phyloP scores from a whole-genome alignment of 2,329 filamentous ascomycete genomes.

The Fusarium virguliforme region DNA sequence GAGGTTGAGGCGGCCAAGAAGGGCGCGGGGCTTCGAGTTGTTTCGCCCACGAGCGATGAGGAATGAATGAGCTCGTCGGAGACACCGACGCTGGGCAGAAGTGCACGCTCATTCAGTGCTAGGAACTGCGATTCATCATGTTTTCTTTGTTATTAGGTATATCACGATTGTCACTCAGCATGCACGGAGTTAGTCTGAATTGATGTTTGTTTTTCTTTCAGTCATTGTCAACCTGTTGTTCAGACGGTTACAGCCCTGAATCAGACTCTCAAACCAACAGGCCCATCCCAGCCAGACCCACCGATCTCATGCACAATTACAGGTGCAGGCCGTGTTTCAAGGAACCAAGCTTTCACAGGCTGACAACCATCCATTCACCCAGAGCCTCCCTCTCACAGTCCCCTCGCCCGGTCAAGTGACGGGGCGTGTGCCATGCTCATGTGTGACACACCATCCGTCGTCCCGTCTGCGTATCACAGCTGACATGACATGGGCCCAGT shows the following conservation, averaged over 20 bases:
- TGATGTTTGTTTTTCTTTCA: constrained; percentile 16
- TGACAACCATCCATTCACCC: constrained; percentile 1
- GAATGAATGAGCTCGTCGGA: constrained; percentile 47
- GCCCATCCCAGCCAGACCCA: constrained; percentile 7
- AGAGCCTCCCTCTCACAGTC: background rate
- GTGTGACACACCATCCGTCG: constrained; percentile 28
- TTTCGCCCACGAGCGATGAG: constrained; percentile 59
- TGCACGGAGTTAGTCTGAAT: constrained; percentile 39
- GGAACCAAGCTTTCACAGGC: constrained; percentile 32
- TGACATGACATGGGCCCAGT: constrained; percentile 20
- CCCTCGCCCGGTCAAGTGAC: constrained; percentile 33
- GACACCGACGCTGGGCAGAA: constrained; percentile 8
- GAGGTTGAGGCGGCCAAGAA: constrained; percentile 61
- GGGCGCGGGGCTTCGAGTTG: constrained; percentile 62
- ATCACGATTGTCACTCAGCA: constrained; percentile 14
- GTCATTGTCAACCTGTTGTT: background rate
- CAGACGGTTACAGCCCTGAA: constrained; percentile 12
- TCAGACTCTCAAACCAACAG: background rate
- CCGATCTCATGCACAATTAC: constrained; percentile 20
- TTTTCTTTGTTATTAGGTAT: constrained; percentile 3
- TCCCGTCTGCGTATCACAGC: constrained; percentile 26
- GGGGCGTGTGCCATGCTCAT: constrained; percentile 27
- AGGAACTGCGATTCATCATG: constrained; percentile 22
- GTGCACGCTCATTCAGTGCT: constrained; percentile 1
- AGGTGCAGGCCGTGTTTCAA: constrained; percentile 8